Base-by-base conservation (phyloP, 306 rosid genomes). In the Fagus sylvatica region DNA sequence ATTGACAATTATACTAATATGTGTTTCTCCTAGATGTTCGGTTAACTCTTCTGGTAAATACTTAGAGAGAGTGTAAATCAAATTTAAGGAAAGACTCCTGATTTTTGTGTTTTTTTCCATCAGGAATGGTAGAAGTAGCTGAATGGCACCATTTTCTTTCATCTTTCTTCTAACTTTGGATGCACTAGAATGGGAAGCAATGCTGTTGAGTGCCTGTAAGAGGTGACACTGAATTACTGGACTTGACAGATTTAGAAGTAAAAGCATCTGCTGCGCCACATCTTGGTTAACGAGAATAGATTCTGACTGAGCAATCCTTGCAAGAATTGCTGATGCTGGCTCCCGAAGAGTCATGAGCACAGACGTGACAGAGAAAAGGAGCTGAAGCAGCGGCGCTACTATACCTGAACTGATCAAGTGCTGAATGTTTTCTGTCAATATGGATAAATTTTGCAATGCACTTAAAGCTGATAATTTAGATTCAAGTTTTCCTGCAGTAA, bases 341-440 rank as follows among this genome's bases (percentile, higher is more conserved):
- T 94, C 98, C 7, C 98, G 84, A 60, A 94, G 91, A 46, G 91
- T 89, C 97, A 92, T 92, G 51, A 94, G 98, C 33, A 89, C 96
- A 28, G 98, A 94, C 4, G 98, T 94, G 2, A 94, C 98, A 2
- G 97, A 94, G 81, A 94, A 94, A 51, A 94, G 98, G 59, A 94
- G 97, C 77, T 91, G 97, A 55, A 94, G 91, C 49, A 94, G 81
- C 40, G 90, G 78, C 42, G 77, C 78, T 61, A 89, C 81, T 8
- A 94, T 87, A 46, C 98, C 97, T 0, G 94, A 90, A 78, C 73
- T 78, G 76, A 88, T 78, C 82, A 94, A 71, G 28, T 76, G 91
- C 32, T 85, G 94, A 55, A 88, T 81, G 53, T 94, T 94, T 79
- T 90, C 94, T 7, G 83, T 70, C 86, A 82, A 77, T 80, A 76